Conservation (phyloP, 139 green algal species). For the Volvox africanus region DNA sequence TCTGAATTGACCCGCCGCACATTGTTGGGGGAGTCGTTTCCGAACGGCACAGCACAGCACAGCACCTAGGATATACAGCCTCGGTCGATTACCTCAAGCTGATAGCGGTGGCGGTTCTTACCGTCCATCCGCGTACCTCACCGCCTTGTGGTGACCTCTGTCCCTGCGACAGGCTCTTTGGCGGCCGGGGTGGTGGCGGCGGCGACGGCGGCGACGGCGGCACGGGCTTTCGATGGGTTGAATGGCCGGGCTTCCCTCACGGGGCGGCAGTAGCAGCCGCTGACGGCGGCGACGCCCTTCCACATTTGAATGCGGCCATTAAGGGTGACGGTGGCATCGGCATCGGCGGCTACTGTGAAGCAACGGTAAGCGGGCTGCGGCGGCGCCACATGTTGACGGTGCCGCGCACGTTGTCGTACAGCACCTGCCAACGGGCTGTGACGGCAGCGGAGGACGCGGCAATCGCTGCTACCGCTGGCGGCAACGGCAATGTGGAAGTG, state of each 20-base stretch:
- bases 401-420: slow-evolving; percentile 18
- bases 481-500: neutral
- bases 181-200: neutral
- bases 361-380: neutral
- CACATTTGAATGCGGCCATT: neutral
- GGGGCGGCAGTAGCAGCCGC: neutral
- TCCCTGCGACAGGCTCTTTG: slow-evolving; percentile 27
- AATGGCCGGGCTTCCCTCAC: neutral
- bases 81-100: too few species aligned
- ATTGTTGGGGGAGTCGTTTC: too few species aligned
- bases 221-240: slow-evolving; percentile 18
- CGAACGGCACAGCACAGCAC: too few species aligned
- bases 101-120: too few species aligned
- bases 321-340: neutral
- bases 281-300: too few species aligned
- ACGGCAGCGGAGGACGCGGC: neutral
- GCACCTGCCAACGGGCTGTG: neutral
- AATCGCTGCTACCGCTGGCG: neutral
- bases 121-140: neutral
- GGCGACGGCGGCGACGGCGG: neutral
- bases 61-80: too few species aligned
- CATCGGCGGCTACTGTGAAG: neutral
- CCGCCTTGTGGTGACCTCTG: neutral
- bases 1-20: too few species aligned
- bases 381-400: neutral